These are phyloP conservation scores for Tuctoria greenei DNA, from an alignment of 176 grass and related monocot species.

Conservation along the genomic window DNA sequence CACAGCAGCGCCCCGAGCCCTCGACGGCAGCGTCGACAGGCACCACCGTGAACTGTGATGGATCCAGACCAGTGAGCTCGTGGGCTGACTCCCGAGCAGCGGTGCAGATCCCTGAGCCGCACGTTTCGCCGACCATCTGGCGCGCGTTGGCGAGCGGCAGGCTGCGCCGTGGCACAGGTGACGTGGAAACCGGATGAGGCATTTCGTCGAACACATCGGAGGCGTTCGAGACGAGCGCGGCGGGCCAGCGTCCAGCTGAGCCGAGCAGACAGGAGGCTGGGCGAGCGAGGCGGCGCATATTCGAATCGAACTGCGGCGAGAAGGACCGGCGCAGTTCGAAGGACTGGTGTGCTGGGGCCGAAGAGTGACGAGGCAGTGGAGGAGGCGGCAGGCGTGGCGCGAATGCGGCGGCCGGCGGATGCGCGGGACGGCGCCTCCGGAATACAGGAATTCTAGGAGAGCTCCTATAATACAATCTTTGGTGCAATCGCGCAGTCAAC, in stretches of 20 bases:
- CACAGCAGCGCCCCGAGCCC: neutral
- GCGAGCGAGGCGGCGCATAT: constrained; percentile 15
- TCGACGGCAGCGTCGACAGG: neutral
- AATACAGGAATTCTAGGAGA: too few species aligned
- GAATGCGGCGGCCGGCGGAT: neutral
- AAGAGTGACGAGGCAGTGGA: neutral
- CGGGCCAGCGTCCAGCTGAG: neutral
- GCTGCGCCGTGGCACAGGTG: neutral
- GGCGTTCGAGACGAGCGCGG: neutral
- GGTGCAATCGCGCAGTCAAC: too few species aligned
- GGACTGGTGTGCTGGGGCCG: neutral
- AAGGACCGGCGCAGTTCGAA: too few species aligned
- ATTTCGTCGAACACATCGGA: neutral
- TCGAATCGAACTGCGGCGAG: neutral
- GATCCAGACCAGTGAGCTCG: neutral
- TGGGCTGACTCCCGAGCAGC: neutral
- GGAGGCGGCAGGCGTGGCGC: neutral
- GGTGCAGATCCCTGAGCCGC: constrained; percentile 5
- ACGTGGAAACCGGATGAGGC: neutral
- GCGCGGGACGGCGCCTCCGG: too few species aligned
- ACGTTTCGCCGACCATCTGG: constrained; percentile 1
- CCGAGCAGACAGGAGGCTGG: neutral
- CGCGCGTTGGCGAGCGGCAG: neutral
- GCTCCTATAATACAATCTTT: too few species aligned
- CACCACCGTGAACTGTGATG: constrained; percentile 23